Conservation (phyloP, 108 stramenopile species). For the Cyclotella sp. region DNA sequence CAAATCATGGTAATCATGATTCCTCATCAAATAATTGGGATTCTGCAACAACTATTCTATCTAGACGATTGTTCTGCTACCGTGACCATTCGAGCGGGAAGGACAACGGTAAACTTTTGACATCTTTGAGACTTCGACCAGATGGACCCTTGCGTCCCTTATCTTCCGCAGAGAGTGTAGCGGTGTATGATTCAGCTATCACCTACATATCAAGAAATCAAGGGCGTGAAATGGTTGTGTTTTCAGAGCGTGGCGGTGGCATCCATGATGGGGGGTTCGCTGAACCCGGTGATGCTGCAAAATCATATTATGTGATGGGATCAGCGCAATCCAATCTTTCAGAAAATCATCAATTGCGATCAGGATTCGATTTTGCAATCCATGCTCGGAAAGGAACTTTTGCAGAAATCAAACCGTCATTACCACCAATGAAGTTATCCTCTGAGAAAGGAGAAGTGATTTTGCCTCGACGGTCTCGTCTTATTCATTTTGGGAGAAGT, state of each 20-base stretch:
- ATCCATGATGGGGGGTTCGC: conserved; percentile 1
- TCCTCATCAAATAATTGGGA: conserved; percentile 42
- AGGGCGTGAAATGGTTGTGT: conserved; percentile 56
- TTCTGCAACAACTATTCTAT: conserved; percentile 62
- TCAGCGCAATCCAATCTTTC: conserved; percentile 10
- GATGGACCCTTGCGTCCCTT: conserved; percentile 63
- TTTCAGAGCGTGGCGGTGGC: conserved; percentile 69
- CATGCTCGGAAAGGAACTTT: conserved; percentile 50
- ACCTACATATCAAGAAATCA: conserved; percentile 62
- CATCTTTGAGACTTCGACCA: conserved; percentile 63
- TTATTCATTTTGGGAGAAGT: conserved; percentile 68
- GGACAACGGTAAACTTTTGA: conserved; percentile 41
- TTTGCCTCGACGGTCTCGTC: conserved; percentile 60
- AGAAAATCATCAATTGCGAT: conserved; percentile 14
- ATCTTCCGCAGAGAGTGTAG: conserved; percentile 63
- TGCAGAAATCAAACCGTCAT: conserved; percentile 32
- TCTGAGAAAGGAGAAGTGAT: conserved; percentile 36
- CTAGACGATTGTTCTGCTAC: conserved; percentile 79
- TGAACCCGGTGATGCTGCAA: conserved; percentile 23
- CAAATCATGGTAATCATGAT: not conserved
- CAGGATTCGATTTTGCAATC: conserved; percentile 57
- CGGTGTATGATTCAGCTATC: conserved; percentile 77
- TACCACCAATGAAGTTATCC: conserved; percentile 37
- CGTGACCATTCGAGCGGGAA: conserved; percentile 25
- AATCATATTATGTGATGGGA: conserved; percentile 40